Base-by-base conservation (phyloP, 768 basidiomycete species). In the Russula emetica region DNA sequence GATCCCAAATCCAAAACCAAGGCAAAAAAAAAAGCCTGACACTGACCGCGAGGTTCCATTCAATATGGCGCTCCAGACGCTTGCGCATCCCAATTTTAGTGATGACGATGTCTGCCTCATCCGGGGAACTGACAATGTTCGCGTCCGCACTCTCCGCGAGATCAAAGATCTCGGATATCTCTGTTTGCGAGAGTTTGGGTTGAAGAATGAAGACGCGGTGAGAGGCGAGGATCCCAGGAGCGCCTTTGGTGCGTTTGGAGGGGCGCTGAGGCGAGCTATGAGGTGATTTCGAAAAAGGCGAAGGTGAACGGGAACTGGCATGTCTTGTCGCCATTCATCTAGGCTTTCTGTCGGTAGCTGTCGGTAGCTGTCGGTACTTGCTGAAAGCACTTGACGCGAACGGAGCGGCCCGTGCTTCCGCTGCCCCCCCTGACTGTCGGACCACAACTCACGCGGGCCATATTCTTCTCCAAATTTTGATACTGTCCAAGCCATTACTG, bases 21-120 rank as follows among this genome's bases (percentile, higher is more conserved):
- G 54, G 50, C 50, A 10, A 51, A 47, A n/a, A 10, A 51, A 47
- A 3, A 44, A 18, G 44, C n/a, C 13, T 20, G n/a, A 34, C 8
- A 77, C 86, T 71, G 71, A 90, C 90, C 30, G 87, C 85, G 38
- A 85, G 68, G 2, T 78, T 74, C 86, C 86, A 87, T 34, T 79
- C 69, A 16, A 92, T 58, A 72, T 92, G 89, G 55, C 90, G 78
- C 73, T 90, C 85, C 1, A 92, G 75, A 2, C 91, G 80, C 64
- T 80, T 80, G 67, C 79, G 78, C 84, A 90, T 91, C 38, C 72
- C 78, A 30, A 91, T 77, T 20, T 77, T 80, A 6, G 90, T 89
- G 60, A 93, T 70, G 44, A 92, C 74, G 38, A 91, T 76, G 57
- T 91, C 82, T 5, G 88, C 85, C 13, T 82, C 78, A 18, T 78